These are phyloP conservation scores for Hyphopichia buzzinii DNA, from an alignment of 1,139 yeast genomes.

Conservation along the genomic window DNA sequence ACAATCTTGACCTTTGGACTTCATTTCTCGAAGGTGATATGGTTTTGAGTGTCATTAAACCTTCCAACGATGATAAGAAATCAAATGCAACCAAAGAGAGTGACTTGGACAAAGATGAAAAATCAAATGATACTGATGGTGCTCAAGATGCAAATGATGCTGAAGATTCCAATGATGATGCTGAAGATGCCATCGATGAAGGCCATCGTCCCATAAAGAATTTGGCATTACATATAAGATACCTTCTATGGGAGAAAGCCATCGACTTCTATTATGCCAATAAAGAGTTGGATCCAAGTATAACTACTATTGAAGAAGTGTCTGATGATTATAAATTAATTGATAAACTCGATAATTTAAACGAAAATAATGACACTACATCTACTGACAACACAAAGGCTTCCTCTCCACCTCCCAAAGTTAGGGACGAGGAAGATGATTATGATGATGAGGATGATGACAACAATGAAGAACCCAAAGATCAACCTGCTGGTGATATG, in stretches of 20 bases:
- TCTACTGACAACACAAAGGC: conserved; percentile 20
- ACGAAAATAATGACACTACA: conserved; percentile 17
- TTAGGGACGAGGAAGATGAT: conserved; percentile 41
- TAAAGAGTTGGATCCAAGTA: conserved; percentile 23
- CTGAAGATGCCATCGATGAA: conserved; percentile 32
- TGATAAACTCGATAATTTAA: conserved; percentile 28
- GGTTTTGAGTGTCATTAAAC: conserved; percentile 26
- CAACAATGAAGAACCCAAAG: conserved; percentile 11
- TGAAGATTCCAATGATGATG: conserved; percentile 4
- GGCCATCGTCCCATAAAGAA: conserved; percentile 50
- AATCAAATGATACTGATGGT: conserved; percentile 8
- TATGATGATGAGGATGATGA: conserved; percentile 31
- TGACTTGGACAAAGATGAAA: too few relatives aligned
- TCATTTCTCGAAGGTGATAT: conserved; percentile 55
- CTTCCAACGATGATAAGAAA: conserved; percentile 2
- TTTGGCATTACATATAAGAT: conserved; percentile 63
- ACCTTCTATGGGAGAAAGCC: conserved; percentile 73
- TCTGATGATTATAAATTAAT: conserved; percentile 39
- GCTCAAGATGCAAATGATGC: conserved; percentile 6
- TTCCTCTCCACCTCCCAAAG: conserved; percentile 11
- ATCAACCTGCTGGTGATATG: conserved; percentile 6
- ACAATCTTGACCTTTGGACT: conserved; percentile 45
- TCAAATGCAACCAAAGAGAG: conserved; percentile 5
- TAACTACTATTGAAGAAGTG: conserved; percentile 29
- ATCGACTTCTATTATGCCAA: conserved; percentile 49